Evolutionary conservation across 331 rosid species (phyloP), one percentile per base, ranked within the genome.

Genomic region (Malus hybrid): DNA sequence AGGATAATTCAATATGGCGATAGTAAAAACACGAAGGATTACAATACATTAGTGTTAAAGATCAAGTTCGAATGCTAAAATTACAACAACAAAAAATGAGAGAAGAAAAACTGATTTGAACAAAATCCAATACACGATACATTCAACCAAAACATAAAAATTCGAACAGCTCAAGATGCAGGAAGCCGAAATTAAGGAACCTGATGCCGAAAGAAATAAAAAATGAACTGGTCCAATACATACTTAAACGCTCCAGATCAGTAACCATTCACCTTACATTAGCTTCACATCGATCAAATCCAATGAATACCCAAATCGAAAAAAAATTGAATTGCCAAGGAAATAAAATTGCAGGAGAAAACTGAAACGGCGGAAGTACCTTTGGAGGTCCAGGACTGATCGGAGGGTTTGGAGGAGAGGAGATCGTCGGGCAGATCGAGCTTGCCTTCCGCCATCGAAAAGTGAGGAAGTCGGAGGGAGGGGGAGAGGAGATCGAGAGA

Each of bases 351-450:
- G 52, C 52, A 44, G 15, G 0, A 18, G 42, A 61, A 15, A 78
- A 67, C 20, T 6, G 64, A 31, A 61, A 31, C 42, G 10, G 63
- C 4, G 6, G 48, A 33, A 59, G 65, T 74, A 87, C 91, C 88
- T 82, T 78, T 87, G 72, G 83, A 60, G n/a, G 84, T 72, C 87
- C 84, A 85, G 15, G 84, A 73, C 44, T 79, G 87, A 82, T 82
- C 91, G 81, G 88, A 82, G 10, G 83, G 80, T 16, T 82, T 85
- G 15, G 87, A 82, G 50, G 81, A 78, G 72, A 87, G 80, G 73
- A 87, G 83, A 80, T 84, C 85, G 65, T 82, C 85, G 4, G 88
- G 87, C 5, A 82, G 88, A 84, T 85, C 88, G 84, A 85, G 74
- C 76, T 87, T 87, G 69, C 84, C 77, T 70, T 87, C 87, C 59